phyloP scores from a whole-genome alignment of 352 stramenopile species.

The Phytophthora agathidicida region DNA sequence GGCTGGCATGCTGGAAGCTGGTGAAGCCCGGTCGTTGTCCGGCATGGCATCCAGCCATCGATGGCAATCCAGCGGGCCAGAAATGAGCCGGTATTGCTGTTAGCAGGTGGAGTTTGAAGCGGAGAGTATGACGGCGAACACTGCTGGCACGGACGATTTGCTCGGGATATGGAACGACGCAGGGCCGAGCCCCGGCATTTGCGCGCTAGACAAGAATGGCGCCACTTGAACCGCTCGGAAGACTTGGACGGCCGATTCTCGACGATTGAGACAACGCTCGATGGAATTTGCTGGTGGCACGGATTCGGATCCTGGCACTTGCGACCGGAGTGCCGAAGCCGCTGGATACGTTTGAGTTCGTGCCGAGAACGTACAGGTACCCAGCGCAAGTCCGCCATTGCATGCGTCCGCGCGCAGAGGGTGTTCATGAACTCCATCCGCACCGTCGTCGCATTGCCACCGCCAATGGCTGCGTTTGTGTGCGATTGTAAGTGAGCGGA shows the following conservation, averaged over 20 bases:
- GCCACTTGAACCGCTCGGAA: constrained; percentile 18
- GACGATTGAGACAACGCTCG: constrained; percentile 16
- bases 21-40: constrained; percentile 14
- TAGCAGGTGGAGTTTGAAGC: constrained; percentile 16
- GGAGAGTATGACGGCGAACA: not conserved
- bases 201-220: constrained; percentile 16
- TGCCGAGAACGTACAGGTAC: too few relatives aligned
- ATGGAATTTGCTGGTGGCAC: constrained; percentile 4
- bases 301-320: not conserved
- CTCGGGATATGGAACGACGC: constrained; percentile 10
- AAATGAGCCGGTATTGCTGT: constrained; percentile 15
- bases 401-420: too few relatives aligned
- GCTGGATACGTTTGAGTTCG: too few relatives aligned
- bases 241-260: constrained; percentile 11
- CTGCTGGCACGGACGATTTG: constrained; percentile 1
- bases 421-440: too few relatives aligned
- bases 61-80: constrained; percentile 19
- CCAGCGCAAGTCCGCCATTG: too few relatives aligned
- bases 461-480: not conserved
- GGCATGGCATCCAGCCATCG: not conserved
- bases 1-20: constrained; percentile 10
- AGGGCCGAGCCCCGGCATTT: constrained; percentile 14
- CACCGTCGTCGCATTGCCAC: not conserved
- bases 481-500: too few relatives aligned
- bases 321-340: too few relatives aligned